These are phyloP conservation scores for Isatis tinctoria DNA, from an alignment of 345 rosid genomes.

Conservation along the genomic window DNA sequence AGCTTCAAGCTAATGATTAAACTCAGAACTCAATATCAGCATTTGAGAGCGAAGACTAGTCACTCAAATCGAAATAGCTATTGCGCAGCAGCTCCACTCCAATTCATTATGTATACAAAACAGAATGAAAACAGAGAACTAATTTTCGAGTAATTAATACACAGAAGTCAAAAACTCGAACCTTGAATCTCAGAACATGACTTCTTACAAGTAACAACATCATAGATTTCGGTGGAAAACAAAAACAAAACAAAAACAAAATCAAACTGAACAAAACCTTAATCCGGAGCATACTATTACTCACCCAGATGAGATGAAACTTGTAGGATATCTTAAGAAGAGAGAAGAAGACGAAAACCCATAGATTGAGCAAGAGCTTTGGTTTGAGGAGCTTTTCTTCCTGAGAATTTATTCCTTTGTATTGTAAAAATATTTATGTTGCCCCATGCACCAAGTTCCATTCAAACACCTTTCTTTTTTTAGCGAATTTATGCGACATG, in stretches of 20 bases:
- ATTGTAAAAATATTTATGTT: conserved; percentile 2
- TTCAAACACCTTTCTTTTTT: conserved; percentile 17
- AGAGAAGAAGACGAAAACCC: not conserved
- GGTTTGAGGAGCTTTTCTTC: not conserved
- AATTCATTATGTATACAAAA: not conserved
- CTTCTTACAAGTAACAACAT: not conserved
- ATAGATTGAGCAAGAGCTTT: conserved; percentile 2
- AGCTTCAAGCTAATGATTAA: not conserved
- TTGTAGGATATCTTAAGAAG: not conserved
- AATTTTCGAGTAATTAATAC: not conserved
- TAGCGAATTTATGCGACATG: conserved; percentile 22
- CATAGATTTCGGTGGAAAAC: not conserved
- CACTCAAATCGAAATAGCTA: not conserved
- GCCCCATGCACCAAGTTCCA: conserved; percentile 31
- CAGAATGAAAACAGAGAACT: not conserved
- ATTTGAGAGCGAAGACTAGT: not conserved
- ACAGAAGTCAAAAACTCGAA: not conserved
- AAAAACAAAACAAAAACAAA: too few species aligned
- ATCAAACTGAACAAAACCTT: not conserved
- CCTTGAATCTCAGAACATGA: conserved; percentile 14
- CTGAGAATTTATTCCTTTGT: conserved; percentile 9
- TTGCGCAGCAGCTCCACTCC: not conserved
- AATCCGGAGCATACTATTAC: not conserved
- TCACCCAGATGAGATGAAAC: conserved; percentile 9
- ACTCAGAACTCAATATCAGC: not conserved